A percentile compares a stretch with the other conserved stretches of the same genome.
Conservation (phyloP, 2,329 filamentous ascomycete genomes). For the Monosporascus sp. region DNA sequence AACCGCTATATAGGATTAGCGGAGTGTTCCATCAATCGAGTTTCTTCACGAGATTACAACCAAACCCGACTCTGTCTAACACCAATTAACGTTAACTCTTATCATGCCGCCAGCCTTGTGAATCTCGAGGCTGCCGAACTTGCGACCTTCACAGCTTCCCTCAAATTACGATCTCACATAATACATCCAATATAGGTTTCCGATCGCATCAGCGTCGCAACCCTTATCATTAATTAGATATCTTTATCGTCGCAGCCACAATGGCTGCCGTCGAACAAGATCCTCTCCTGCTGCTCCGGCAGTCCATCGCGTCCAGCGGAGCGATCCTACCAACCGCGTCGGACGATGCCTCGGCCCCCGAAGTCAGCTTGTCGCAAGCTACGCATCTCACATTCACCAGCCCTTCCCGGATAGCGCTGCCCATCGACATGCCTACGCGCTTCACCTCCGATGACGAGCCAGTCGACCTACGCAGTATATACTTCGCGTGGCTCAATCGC, state of each 20-base stretch:
- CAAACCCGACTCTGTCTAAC: not conserved
- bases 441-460: constrained; percentile 74
- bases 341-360: constrained; percentile 55
- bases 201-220: not conserved
- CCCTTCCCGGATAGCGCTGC: constrained; percentile 56
- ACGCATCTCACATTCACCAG: constrained; percentile 71
- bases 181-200: not conserved
- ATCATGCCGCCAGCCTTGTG: not conserved
- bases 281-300: constrained; percentile 76
- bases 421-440: constrained; percentile 71
- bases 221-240: not conserved
- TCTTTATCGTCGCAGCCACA: constrained; percentile 12
- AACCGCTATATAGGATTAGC: no score
- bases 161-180: not conserved
- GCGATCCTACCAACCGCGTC: constrained; percentile 71
- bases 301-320: constrained; percentile 68
- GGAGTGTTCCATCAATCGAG: no score
- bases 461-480: constrained; percentile 88
- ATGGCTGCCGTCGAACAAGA: constrained; percentile 65
- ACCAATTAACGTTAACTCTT: not conserved
- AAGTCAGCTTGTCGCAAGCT: constrained; percentile 68
- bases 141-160: not conserved
- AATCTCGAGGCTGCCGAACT: not conserved
- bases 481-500: constrained; percentile 93
- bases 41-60: not conserved